A percentile compares a stretch with the other conserved stretches of the same genome.
These are phyloP conservation scores for Odontarrhena argentea DNA, from an alignment of 345 rosid species.

Conservation along the genomic window DNA sequence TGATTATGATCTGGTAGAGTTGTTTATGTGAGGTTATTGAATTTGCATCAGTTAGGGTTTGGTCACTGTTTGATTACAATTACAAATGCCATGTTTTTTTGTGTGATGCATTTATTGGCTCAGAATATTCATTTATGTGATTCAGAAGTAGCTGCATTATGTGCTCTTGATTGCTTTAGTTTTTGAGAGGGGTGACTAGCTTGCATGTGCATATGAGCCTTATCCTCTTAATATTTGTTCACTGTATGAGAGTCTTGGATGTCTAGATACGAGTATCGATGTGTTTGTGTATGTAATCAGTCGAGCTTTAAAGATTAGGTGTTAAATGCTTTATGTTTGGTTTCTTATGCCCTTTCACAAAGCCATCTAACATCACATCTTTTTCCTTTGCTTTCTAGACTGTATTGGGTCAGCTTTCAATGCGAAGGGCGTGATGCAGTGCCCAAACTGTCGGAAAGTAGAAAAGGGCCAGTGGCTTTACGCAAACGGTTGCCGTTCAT, in stretches of 20 bases:
- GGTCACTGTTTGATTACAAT: constrained; percentile 27
- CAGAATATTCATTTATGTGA: not conserved
- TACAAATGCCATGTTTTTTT: constrained; percentile 17
- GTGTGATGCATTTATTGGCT: constrained; percentile 20
- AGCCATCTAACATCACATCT: constrained; percentile 1
- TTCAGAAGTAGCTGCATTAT: not conserved
- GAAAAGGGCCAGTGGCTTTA: constrained; percentile 99
- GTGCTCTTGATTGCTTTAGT: constrained; percentile 7
- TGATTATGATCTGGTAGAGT: constrained; percentile 14
- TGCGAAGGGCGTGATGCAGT: constrained; percentile 93
- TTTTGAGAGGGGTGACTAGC: not conserved
- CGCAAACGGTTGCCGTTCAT: constrained; percentile 74
- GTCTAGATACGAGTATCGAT: not conserved
- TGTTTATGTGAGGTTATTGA: not conserved
- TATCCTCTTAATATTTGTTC: constrained; percentile 6
- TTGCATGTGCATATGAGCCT: constrained; percentile 2
- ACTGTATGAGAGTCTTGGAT: not conserved
- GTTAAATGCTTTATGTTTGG: not conserved
- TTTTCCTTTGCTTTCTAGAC: constrained; percentile 51
- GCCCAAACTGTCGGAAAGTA: constrained; percentile 96
- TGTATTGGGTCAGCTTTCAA: constrained; percentile 99
- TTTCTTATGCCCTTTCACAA: constrained; percentile 6
- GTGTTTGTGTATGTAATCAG: not conserved
- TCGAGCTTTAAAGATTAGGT: not conserved
- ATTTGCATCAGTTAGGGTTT: not conserved